phyloP scores from a whole-genome alignment of 1,284 basidiomycete genomes.

The Phylloporus sp. region DNA sequence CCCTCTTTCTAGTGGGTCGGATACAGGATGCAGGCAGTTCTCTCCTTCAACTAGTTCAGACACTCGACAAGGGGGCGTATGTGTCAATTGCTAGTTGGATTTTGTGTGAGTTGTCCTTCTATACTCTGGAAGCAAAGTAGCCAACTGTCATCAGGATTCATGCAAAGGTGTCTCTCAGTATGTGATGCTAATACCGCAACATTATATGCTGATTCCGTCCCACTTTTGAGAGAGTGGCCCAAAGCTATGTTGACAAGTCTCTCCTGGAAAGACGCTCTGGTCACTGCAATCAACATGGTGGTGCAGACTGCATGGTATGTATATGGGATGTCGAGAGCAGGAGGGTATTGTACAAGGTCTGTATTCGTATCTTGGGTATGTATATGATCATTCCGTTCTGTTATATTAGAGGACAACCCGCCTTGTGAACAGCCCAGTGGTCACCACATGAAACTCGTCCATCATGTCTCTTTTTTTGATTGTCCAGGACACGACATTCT shows the following conservation, averaged over 20 bases:
- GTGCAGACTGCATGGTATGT: constrained; percentile 84
- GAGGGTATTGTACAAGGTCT: constrained; percentile 83
- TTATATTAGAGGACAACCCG: constrained; percentile 91
- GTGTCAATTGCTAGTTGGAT: neutral
- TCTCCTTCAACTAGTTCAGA: neutral
- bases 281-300: constrained; percentile 43
- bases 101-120: neutral
- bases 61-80: neutral
- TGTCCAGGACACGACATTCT: constrained; percentile 95
- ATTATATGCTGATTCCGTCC: too few species aligned
- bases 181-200: too few species aligned
- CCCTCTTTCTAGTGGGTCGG: neutral
- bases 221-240: too few species aligned
- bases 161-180: too few species aligned
- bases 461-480: constrained; percentile 97
- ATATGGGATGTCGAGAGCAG: constrained; percentile 93
- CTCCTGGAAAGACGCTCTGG: too few species aligned
- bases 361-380: too few species aligned
- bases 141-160: too few species aligned
- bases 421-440: constrained; percentile 92
- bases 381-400: too few species aligned
- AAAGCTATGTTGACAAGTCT: too few species aligned
- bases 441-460: constrained; percentile 87
- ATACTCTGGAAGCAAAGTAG: neutral
- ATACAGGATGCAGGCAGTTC: neutral